Evolutionary conservation across 1,139 yeast genomes (phyloP).

Genomic region (Geotrichum fermentans): DNA sequence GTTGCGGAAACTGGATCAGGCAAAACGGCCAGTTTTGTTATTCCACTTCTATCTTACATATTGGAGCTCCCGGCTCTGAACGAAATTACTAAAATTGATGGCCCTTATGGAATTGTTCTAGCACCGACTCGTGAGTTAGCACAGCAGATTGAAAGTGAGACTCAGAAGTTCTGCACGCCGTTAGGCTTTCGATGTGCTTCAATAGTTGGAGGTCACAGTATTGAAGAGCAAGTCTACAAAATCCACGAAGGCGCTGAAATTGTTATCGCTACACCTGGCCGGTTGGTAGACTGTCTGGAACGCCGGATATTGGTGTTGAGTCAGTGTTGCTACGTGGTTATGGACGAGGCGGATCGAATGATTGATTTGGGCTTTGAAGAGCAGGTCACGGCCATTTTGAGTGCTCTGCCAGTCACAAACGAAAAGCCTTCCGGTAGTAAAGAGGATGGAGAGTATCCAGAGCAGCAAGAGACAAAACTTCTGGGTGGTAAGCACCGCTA

Average conservation of each 20-base stretch:
- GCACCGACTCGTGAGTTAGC: slow-evolving; percentile 96
- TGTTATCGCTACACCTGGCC: slow-evolving; percentile 90
- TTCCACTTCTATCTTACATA: slow-evolving; percentile 66
- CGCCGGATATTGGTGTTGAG: slow-evolving; percentile 55
- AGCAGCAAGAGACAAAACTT: slow-evolving; percentile 22
- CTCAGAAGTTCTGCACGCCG: slow-evolving; percentile 47
- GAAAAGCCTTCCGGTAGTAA: slow-evolving; percentile 32
- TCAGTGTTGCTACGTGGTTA: slow-evolving; percentile 62
- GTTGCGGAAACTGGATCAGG: slow-evolving; percentile 98
- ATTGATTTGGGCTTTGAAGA: slow-evolving; percentile 91
- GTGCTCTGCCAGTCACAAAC: slow-evolving; percentile 41
- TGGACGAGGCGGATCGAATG: slow-evolving; percentile 96
- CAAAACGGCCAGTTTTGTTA: slow-evolving; percentile 76
- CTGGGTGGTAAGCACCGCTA: slow-evolving; percentile 24
- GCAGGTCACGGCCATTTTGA: slow-evolving; percentile 59
- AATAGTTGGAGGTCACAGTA: slow-evolving; percentile 84
- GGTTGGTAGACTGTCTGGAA: slow-evolving; percentile 75
- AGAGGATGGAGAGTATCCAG: slow-evolving; percentile 1
- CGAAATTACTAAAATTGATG: slow-evolving; percentile 44
- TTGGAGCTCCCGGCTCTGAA: slow-evolving; percentile 44
- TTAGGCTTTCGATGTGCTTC: slow-evolving; percentile 53
- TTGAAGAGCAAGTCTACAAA: slow-evolving; percentile 64
- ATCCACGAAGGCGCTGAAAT: slow-evolving; percentile 68
- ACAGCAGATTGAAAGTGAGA: slow-evolving; percentile 70
- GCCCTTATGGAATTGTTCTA: slow-evolving; percentile 62